phyloP scores from a whole-genome alignment of 495 filamentous ascomycete species.

The Rhizodiscina lignyota region DNA sequence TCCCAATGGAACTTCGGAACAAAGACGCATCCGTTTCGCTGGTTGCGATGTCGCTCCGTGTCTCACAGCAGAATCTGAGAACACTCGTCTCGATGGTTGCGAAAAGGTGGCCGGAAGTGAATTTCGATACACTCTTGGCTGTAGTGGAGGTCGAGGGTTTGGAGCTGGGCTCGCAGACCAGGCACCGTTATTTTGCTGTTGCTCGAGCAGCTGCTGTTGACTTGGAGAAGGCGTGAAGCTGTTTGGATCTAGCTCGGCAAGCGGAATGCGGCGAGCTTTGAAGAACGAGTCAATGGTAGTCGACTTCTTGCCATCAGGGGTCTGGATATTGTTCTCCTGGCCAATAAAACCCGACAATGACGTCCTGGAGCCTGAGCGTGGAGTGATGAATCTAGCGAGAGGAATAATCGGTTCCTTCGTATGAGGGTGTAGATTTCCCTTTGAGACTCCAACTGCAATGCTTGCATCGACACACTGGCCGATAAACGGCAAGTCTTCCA shows the following conservation, averaged over 20 bases:
- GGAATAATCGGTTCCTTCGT: conserved; percentile 37
- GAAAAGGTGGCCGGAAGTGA: no score
- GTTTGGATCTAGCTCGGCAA: conserved; percentile 79
- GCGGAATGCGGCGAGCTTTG: conserved; percentile 54
- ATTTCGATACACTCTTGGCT: no score
- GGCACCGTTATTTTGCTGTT: neutral
- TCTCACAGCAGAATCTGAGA: no score
- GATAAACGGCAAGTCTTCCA: conserved; percentile 60
- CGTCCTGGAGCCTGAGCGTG: neutral
- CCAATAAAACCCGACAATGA: conserved; percentile 26
- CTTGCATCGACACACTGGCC: conserved; percentile 51
- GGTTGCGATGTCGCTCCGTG: no score
- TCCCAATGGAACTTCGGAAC: no score
- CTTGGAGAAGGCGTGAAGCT: conserved; percentile 56
- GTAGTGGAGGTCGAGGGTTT: no score
- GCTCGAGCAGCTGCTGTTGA: conserved; percentile 34
- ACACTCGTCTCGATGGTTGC: no score
- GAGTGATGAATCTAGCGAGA: neutral
- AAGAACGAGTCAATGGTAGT: conserved; percentile 55
- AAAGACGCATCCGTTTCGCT: no score
- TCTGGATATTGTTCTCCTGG: conserved; percentile 14
- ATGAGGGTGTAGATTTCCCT: conserved; percentile 74
- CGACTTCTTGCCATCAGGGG: conserved; percentile 6
- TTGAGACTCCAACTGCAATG: conserved; percentile 60
- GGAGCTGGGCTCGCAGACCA: no score